Evolutionary conservation across 176 grass and related monocot species (phyloP), one percentile per base, ranked within the genome.

Genomic region (Dendrocalamus sinicus): DNA sequence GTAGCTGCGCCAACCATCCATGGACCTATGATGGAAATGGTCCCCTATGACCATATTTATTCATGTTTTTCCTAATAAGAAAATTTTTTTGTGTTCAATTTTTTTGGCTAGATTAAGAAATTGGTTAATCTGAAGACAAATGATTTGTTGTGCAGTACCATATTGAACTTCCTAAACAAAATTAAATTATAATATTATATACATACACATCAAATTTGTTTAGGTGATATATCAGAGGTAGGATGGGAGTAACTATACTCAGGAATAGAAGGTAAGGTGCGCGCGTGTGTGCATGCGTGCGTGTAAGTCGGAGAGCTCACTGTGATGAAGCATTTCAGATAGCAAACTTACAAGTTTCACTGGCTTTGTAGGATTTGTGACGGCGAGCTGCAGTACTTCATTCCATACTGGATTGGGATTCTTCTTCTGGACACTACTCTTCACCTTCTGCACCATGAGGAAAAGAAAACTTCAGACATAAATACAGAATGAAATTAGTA

Each of bases 351-450:
- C 95, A 80, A 98, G 87, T 76, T 95, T 81, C 13, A 95, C 83
- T 15, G 89, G 83, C 53, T 88, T 63, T 26, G 80, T 84, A 79
- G 87, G 79, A 84, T 93, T 73, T 84, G 91, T 86, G 40, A 98
- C 64, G 5, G 91, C 82, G 9, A 98, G 87, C 58, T 90, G 82
- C 47, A 98, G 68, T 37, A 91, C 89, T 82, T 98, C 95, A 82
- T 98, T 93, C 91, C 93, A 98, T 45, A 91, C 72, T 40, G 95
- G 95, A 85, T 95, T 93, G 19, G 76, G 48, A 72, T 86, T 89
- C 54, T 93, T 95, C 89, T 98, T 91, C 85, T 92, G 92, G 20
- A 98, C 95, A 80, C 85, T 85, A 63, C 89, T 95, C 84, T 95
- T 95, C 85, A 93, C 70, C 83, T 90, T 98, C 93, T 98, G 73